Base-by-base conservation (phyloP, 257 asterid species). In the Primulina huaijiensis region DNA sequence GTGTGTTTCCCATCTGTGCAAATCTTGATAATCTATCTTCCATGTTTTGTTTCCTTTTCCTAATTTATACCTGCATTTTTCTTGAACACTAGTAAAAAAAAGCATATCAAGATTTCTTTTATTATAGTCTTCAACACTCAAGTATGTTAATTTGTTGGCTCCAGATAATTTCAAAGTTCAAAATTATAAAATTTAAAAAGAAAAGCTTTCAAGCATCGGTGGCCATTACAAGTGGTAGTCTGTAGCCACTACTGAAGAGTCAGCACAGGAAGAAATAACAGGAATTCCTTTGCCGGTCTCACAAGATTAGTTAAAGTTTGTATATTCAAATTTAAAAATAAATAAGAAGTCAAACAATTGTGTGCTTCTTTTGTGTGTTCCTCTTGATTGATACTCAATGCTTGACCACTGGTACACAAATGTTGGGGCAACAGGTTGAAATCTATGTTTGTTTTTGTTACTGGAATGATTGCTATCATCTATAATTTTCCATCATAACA, bases 401-500 rank as follows among this genome's bases (percentile, higher is more conserved):
- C 7, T 46, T 46, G 55, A 46, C 55, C n/a, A 12, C 11, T 46
- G 55, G 19, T 46, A 10, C 2, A 46, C 55, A 46, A 14, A 14
- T 7, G 19, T 43, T 43, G 19, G 11, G n/a, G 7, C 17, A 46
- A 3, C 25, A 43, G 5, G 20, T 52, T 53, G 23, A 1, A 6
- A 2, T 16, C 16, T 52, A 3, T 5, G 25, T 29, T 69, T 60
- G 20, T 57, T 59, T 65, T 60, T 16, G 53, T 65, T 46, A 52
- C 62, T 10, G 14, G 50, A 37, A 68, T 37, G 55, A 27, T 60
- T 70, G 57, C 65, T 34, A 38, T 29, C 30, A 58, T 74, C 64
- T 73, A 50, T 19, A 72, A n/a, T 46, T 62, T 69, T 77, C 58
- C 31, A 52, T 72, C 52, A 4, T 52, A 67, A 79, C 85, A 90